These are phyloP conservation scores for Nemania sp. DNA, from an alignment of 2,329 filamentous ascomycete species.

Conservation along the genomic window DNA sequence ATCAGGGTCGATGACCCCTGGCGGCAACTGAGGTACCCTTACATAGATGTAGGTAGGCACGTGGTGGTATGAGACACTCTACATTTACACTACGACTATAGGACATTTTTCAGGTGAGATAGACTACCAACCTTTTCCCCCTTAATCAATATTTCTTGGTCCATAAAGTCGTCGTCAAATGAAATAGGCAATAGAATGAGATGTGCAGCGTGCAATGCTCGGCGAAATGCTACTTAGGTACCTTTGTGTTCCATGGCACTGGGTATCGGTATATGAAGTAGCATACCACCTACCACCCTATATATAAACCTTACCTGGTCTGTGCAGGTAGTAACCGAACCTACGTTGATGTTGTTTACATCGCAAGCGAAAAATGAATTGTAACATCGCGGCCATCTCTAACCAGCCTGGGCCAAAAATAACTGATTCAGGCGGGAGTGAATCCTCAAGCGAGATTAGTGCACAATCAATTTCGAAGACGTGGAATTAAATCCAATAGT, in stretches of 20 bases:
- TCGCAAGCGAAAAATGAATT: too few relatives aligned
- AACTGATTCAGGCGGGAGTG: constrained; percentile 7
- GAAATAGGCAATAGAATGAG: not conserved
- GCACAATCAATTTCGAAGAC: constrained; percentile 6
- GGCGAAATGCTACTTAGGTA: not conserved
- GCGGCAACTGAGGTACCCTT: not conserved
- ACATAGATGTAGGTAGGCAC: not conserved
- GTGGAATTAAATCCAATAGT: constrained; percentile 16
- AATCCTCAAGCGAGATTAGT: constrained; percentile 20
- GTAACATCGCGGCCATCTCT: not conserved
- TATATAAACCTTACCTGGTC: too few relatives aligned
- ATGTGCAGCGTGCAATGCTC: not conserved
- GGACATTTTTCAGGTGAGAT: not conserved
- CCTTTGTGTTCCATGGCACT: too few relatives aligned
- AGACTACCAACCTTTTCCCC: not conserved
- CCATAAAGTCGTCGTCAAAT: not conserved
- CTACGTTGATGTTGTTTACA: too few relatives aligned
- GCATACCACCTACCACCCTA: too few relatives aligned
- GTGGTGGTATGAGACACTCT: constrained; percentile 17
- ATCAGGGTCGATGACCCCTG: constrained; percentile 2
- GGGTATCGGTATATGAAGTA: too few relatives aligned
- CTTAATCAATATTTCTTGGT: constrained; percentile 4
- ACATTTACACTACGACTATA: not conserved
- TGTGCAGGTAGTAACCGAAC: too few relatives aligned
- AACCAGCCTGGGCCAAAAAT: constrained; percentile 10